These are phyloP conservation scores for Acrodontium crateriforme DNA, from an alignment of 2,329 filamentous ascomycete genomes.

Conservation along the genomic window DNA sequence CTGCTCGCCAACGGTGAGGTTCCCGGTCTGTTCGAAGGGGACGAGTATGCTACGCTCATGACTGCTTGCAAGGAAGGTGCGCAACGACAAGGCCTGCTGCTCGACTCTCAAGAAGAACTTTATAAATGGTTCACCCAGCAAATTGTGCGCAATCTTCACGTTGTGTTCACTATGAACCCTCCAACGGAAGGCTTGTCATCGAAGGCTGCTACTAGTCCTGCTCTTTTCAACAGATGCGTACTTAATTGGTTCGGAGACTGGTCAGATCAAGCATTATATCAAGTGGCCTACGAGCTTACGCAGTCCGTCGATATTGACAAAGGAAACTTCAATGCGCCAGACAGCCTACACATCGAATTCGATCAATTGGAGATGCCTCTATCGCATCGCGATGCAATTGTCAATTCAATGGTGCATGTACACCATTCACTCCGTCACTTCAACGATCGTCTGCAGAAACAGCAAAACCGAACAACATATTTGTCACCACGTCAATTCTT, in stretches of 20 bases:
- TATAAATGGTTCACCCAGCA: conserved; percentile 99
- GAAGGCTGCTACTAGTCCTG: conserved; percentile 93
- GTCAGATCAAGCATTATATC: conserved; percentile 98
- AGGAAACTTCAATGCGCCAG: conserved; percentile 69
- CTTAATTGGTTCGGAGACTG: conserved; percentile 99
- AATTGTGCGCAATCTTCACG: conserved; percentile 96
- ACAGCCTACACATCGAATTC: conserved; percentile 87
- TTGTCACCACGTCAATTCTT: conserved; percentile 94
- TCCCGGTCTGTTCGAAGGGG: conserved; percentile 95
- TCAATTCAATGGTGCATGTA: conserved; percentile 98
- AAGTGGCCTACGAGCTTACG: conserved; percentile 89
- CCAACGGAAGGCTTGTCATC: conserved; percentile 88
- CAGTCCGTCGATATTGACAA: conserved; percentile 92
- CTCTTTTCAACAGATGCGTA: conserved; percentile 97
- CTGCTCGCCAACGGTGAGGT: conserved; percentile 98
- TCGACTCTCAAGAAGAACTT: conserved; percentile 97
- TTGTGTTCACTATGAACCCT: conserved; percentile 99
- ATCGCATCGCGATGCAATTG: conserved; percentile 76
- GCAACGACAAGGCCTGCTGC: conserved; percentile 82
- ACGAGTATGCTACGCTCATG: conserved; percentile 97
- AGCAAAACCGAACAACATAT: conserved; percentile 85
- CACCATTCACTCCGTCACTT: conserved; percentile 88
- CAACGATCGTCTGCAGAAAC: conserved; percentile 75
- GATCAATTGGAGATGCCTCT: conserved; percentile 72
- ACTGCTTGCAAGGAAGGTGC: conserved; percentile 97